Evolutionary conservation across 2,329 filamentous ascomycete species (phyloP), one percentile per base, ranked within the genome.

Genomic region (Cordyceps cateniannulata): DNA sequence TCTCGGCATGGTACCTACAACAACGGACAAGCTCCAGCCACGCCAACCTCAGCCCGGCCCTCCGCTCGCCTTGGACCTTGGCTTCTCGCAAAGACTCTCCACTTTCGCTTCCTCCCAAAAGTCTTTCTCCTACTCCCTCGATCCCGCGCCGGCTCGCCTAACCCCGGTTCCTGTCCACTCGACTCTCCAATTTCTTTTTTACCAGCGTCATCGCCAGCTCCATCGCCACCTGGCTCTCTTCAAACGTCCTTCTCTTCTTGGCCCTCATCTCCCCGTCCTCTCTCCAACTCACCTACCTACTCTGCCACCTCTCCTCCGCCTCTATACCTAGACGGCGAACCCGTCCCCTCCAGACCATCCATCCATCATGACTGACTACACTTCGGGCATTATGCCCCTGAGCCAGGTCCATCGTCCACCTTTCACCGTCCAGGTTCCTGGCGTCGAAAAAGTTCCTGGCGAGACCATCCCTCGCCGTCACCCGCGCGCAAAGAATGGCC

Each of bases 401-500:
- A 75, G 79, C 68, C 83, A 83, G 75, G 78, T 83, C 69, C 86
- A 88, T 75, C 85, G 86, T 73, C 83, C 86, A 38, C 90, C 91
- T 16, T 93, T 87, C 78, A 87, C 88, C 61, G 78, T 92, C 69
- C 89, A 95, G 68, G 85, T 82, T 12, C 78, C 88, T 18, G 89
- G 86, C 68, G 84, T 79, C 65, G 76, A 86, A 70, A 85, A 87
- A 67, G 82, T 89, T 63, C 80, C 87, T 6, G 91, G 91, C 77
- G 91, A 96, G 79, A 93, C 92, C 54, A 86, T 91, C 65, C 91
- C 92, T 44, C 88, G 90, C 67, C 85, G 91, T 62, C 86, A 96
- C 72, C 80, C 84, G 60, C 79, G 80, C 62, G 85, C 88, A 64
- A 90, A 89, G 72, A 81, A 96, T 67, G 85, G 82, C 56, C 85